Evolutionary conservation across 257 asterid genomes (phyloP).

Genomic region (Lycium ferocissimum): DNA sequence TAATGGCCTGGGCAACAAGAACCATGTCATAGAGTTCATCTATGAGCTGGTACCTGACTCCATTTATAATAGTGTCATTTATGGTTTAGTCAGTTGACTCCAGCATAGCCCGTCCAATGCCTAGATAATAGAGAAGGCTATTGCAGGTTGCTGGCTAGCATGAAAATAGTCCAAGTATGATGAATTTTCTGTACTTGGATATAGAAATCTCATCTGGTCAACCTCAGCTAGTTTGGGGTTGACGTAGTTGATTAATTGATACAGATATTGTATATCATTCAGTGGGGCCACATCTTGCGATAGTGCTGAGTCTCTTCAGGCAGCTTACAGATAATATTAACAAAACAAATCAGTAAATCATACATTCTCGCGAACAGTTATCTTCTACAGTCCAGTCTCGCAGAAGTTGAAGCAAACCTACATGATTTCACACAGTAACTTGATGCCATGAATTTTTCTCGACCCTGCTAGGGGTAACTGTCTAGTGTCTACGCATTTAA

Average conservation of each 20-base stretch:
- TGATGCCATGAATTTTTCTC: background rate
- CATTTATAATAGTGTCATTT: background rate
- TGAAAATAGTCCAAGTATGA: background rate
- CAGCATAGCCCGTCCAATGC: background rate
- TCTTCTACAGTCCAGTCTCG: background rate
- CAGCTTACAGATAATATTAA: conserved; percentile 16
- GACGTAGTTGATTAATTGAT: background rate
- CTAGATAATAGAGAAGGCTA: background rate
- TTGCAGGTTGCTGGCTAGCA: background rate
- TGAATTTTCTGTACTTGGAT: background rate
- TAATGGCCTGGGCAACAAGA: background rate
- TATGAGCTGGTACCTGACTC: background rate
- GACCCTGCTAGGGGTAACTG: background rate
- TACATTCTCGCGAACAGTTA: background rate
- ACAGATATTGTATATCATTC: background rate
- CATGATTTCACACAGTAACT: background rate
- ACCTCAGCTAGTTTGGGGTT: background rate
- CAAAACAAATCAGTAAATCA: background rate
- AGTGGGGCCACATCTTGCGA: background rate
- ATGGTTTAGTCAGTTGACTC: background rate
- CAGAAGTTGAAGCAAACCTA: background rate
- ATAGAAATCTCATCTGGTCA: background rate
- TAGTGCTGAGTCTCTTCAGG: background rate
- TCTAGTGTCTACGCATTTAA: background rate
- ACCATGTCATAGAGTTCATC: background rate